Evolutionary conservation across 1,284 basidiomycete genomes (phyloP).

Genomic region (Ganoderma leucocontextum): DNA sequence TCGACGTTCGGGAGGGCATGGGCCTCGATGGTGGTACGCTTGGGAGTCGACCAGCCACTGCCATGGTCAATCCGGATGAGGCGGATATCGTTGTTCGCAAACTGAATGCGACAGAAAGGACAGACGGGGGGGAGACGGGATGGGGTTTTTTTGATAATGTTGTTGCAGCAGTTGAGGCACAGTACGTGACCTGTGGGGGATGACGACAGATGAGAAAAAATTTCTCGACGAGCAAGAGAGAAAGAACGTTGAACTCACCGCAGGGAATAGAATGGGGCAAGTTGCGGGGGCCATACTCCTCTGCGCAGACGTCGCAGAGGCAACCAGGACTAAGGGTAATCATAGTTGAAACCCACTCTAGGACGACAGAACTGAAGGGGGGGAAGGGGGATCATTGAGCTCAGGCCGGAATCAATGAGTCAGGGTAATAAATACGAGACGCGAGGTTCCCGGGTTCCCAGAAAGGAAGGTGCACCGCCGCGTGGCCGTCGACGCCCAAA

Average conservation of each 20-base stretch:
- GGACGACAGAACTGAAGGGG: slow-evolving; percentile 40
- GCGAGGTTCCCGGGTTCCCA: slow-evolving; percentile 34
- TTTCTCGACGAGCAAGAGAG: slow-evolving; percentile 24
- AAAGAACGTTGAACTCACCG: slow-evolving; percentile 53
- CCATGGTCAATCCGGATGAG: slow-evolving; percentile 79
- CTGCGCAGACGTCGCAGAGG: slow-evolving; percentile 85
- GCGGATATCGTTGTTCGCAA: slow-evolving; percentile 69
- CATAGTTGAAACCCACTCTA: slow-evolving; percentile 54
- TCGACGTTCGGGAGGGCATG: slow-evolving; percentile 44
- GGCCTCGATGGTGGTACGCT: slow-evolving; percentile 58
- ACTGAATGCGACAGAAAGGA: slow-evolving; percentile 82
- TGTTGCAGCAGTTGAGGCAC: slow-evolving; percentile 76
- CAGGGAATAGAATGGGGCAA: slow-evolving; percentile 81
- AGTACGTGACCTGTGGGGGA: slow-evolving; percentile 71
- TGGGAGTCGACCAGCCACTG: slow-evolving; percentile 62
- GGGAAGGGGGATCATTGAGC: slow-evolving; percentile 42
- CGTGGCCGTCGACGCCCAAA: slow-evolving; percentile 26
- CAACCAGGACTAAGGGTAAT: slow-evolving; percentile 80
- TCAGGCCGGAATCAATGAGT: slow-evolving; percentile 38
- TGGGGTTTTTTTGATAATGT: slow-evolving; percentile 80
- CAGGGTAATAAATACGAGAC: slow-evolving; percentile 41
- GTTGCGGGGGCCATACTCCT: slow-evolving; percentile 78
- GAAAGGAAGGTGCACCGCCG: slow-evolving; percentile 30
- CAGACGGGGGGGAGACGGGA: slow-evolving; percentile 71
- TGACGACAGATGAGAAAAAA: slow-evolving; percentile 38